These are phyloP conservation scores for Globisporangium paddicum DNA, from an alignment of 352 stramenopile genomes.

Conservation along the genomic window DNA sequence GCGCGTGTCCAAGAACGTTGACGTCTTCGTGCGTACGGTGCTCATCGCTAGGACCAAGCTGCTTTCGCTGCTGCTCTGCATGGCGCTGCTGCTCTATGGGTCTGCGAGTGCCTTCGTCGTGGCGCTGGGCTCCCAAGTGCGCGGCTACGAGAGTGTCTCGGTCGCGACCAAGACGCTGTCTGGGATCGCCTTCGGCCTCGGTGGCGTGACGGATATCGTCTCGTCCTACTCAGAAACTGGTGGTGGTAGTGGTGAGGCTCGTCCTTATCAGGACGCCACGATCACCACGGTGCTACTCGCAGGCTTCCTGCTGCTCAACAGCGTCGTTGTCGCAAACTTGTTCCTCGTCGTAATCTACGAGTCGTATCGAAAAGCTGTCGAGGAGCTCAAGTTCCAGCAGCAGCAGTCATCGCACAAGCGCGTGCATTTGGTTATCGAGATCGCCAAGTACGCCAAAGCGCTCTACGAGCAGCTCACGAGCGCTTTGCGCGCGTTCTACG, in stretches of 20 bases:
- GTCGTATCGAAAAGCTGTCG: conserved; percentile 25
- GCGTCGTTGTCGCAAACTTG: conserved; percentile 39
- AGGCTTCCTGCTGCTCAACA: conserved; percentile 38
- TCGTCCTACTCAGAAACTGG: background rate
- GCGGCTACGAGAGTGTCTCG: conserved; percentile 30
- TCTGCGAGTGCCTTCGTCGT: conserved; percentile 46
- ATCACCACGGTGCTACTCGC: conserved; percentile 29
- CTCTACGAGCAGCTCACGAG: conserved; percentile 2
- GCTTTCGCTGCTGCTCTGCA: conserved; percentile 26
- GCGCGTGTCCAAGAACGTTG: conserved; percentile 30
- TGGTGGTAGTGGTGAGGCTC: background rate
- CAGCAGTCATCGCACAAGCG: conserved; percentile 15
- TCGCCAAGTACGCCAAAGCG: conserved; percentile 13
- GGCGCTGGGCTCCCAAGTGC: conserved; percentile 25
- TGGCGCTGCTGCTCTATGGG: conserved; percentile 31
- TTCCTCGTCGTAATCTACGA: conserved; percentile 46
- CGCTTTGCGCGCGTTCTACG: background rate
- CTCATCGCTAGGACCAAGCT: conserved; percentile 24
- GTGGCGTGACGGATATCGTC: background rate
- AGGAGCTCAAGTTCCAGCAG: conserved; percentile 21
- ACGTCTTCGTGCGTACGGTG: conserved; percentile 35
- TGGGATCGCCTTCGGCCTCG: conserved; percentile 26
- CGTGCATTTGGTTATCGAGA: conserved; percentile 23
- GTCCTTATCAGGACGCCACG: conserved; percentile 15
- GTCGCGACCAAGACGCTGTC: conserved; percentile 30